Base-by-base conservation (phyloP, 371 early-diverging fungal species). In the Phascolomyces articulosus region DNA sequence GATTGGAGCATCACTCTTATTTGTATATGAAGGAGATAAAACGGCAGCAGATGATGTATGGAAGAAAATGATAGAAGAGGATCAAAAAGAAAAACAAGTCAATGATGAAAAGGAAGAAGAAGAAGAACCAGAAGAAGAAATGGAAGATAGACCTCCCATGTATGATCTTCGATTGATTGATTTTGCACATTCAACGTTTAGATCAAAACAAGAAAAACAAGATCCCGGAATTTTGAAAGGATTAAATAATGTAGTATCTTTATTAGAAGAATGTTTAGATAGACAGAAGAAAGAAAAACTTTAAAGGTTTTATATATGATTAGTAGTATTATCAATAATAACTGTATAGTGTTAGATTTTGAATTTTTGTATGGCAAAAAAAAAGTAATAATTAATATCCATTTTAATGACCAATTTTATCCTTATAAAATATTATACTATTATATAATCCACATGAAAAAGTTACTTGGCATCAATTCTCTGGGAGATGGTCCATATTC, bases 141-240 rank as follows among this genome's bases (percentile, higher is more conserved):
- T 83, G 20, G 82, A 81, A 16, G 66, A 72, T 20, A 70, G 74
- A 9, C 67, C 70, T 0, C 77, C 86, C 51, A 62, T 88, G 40
- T 79, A 74, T 56, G 90, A 92, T 62, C 69, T 92, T 65, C 80
- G 88, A 7, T 55, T 88, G 29, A 92, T 94, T 58, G 94, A 94
- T 69, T 93, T 93, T 87, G 90, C 86, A 2, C 93, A 90, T 68
- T 88, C 91, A 29, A 71, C 73, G 18, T 93, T 89, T 88, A 51
- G 70, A 21, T 66, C 70, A 1, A 40, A 70, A 49, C 63, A 70
- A 62, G n/a, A 62, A 15, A 27, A 62, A 27, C 83, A 77, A 58
- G 83, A 82, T 60, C 56, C 61, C 24, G 74, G 70, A 0, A 26
- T 79, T 15, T 18, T 82, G 16, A 65, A 73, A 29, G 83, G 77